Conservation (phyloP, 371 early-diverging fungal genomes). For the Rhizopus delemar region DNA sequence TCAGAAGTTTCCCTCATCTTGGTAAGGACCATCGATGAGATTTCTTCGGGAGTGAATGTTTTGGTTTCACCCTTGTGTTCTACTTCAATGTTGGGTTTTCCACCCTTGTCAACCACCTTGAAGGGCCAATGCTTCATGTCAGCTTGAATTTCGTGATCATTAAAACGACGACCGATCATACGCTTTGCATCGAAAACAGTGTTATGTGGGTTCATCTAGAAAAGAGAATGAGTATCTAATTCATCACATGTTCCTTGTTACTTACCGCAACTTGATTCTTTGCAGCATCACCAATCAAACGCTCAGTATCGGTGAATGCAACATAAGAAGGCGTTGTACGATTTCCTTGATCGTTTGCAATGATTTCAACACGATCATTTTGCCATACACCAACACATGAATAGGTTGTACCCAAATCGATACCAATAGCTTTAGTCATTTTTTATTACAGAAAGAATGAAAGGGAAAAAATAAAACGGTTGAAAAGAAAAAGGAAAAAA, state of each 20-base stretch:
- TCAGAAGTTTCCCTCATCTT: slow-evolving; percentile 54
- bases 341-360: slow-evolving; percentile 78
- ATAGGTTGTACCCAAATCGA: slow-evolving; percentile 98
- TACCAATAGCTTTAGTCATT: slow-evolving; percentile 58
- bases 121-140: slow-evolving; percentile 86
- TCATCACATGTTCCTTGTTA: neutral
- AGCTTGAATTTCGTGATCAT: slow-evolving; percentile 84
- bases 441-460: slow-evolving; percentile 3
- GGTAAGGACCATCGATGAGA: slow-evolving; percentile 90
- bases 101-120: slow-evolving; percentile 90
- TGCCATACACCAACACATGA: slow-evolving; percentile 95
- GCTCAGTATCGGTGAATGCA: slow-evolving; percentile 71
- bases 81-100: slow-evolving; percentile 91
- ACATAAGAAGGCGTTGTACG: slow-evolving; percentile 88
- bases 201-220: slow-evolving; percentile 79
- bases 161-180: slow-evolving; percentile 92
- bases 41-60: slow-evolving; percentile 92
- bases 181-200: slow-evolving; percentile 94
- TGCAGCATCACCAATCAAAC: slow-evolving; percentile 84
- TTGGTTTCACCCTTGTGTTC: slow-evolving; percentile 85
- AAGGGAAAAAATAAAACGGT: slow-evolving; percentile 9
- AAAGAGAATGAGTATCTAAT: neutral
- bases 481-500: neutral
- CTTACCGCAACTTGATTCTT: slow-evolving; percentile 70
- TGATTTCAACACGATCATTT: slow-evolving; percentile 74